These are phyloP conservation scores for Abrus pulchellus DNA, from an alignment of 306 rosid genomes.

Conservation along the genomic window DNA sequence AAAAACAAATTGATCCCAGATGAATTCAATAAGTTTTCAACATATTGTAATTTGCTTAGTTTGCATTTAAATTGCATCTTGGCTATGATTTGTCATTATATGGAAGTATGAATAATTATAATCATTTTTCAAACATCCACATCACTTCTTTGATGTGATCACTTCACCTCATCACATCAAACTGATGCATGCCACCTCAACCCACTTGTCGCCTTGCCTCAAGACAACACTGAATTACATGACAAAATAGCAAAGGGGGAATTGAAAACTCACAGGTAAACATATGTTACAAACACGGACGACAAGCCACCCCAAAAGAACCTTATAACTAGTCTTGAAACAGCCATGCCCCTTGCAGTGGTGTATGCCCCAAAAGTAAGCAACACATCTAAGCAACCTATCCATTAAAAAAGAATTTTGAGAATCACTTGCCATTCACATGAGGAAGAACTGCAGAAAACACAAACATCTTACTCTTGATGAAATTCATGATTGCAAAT, in stretches of 20 bases:
- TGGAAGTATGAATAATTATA: not conserved
- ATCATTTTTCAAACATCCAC: conserved; percentile 13
- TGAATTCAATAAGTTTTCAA: not conserved
- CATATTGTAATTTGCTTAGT: not conserved
- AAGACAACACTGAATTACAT: conserved; percentile 19
- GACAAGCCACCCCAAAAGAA: conserved; percentile 92
- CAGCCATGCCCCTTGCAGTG: conserved; percentile 97
- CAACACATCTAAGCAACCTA: conserved; percentile 85
- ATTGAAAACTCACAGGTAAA: conserved; percentile 76
- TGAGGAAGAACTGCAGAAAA: conserved; percentile 41
- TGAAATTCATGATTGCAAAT: conserved; percentile 86
- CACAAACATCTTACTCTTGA: conserved; percentile 67
- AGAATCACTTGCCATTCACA: conserved; percentile 30
- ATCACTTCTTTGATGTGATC: not conserved
- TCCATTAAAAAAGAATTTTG: conserved; percentile 41
- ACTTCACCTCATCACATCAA: conserved; percentile 5
- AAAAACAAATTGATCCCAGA: not conserved
- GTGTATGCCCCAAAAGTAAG: conserved; percentile 96
- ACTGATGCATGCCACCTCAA: conserved; percentile 12
- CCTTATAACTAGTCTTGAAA: conserved; percentile 91
- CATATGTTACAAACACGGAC: conserved; percentile 75
- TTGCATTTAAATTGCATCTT: conserved; percentile 16
- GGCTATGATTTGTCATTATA: not conserved
- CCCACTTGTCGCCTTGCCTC: not conserved
- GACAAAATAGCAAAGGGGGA: conserved; percentile 15